Evolutionary conservation across 768 basidiomycete species (phyloP), one percentile per base, ranked within the genome.

Genomic region (Omphalotus guepiniiformis): DNA sequence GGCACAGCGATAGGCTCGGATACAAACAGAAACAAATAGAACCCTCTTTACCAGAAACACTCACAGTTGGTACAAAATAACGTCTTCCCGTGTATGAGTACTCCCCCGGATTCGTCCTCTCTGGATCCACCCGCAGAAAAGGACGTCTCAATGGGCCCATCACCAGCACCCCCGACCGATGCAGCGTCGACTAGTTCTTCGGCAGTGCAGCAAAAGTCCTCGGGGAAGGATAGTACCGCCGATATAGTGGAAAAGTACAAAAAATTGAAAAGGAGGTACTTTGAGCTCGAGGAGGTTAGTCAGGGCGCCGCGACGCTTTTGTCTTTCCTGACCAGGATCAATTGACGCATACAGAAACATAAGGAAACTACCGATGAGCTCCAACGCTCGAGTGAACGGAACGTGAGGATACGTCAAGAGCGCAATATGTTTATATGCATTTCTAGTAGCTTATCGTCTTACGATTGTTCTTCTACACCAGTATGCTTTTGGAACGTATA

Each of bases 221-320:
- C 9, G n/a, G 9, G 30, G 30, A n/a, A n/a, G n/a, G n/a, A n/a
- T n/a, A n/a, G n/a, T n/a, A n/a, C n/a, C n/a, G n/a, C n/a, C n/a
- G n/a, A n/a, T n/a, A n/a, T n/a, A n/a, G n/a, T n/a, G n/a, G n/a
- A n/a, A n/a, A n/a, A n/a, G n/a, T n/a, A n/a, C n/a, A n/a, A 32
- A 49, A 78, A 73, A 53, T 69, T 86, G 43, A 88, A 88, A 60
- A 66, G 80, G 35, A 78, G 79, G 32, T 83, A 77, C 60, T 75
- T 76, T 53, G 82, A 84, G 45, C 74, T 86, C 34, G 82, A 86
- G 55, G 80, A 87, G 77, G 86, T 87, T 45, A 56, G 80, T 67
- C 39, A 30, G 35, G n/a, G n/a, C n/a, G n/a, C n/a, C n/a, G n/a
- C 39, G 29, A 23, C n/a, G n/a, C 12, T 34, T 3, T 22, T 13